Base-by-base conservation (phyloP, 352 stramenopile species). In the Globisporangium carolinianum region DNA sequence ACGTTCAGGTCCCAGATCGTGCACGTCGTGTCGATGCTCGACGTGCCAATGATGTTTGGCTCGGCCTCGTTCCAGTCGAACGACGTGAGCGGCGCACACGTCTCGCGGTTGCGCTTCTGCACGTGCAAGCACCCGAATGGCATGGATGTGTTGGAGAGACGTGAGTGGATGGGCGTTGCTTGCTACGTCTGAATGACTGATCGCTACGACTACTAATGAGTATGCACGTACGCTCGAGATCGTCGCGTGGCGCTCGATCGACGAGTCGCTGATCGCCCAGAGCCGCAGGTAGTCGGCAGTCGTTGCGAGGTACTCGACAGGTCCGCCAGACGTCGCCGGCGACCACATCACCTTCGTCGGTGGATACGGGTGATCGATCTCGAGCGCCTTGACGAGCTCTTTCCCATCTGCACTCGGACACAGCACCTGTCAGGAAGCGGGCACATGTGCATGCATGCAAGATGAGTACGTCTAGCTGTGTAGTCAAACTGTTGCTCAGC, bases 1-100 rank as follows among this genome's bases (percentile, higher is more conserved):
- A 97, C 92, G 45, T 93, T 94, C 47, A 99, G 73, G 65, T 99
- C 97, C 97, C 97, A 99, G 58, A 99, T 98, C 12, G 96, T 99
- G 76, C 96, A 99, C 5, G 96, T 99, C 9, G 92, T 99, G 59
- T 99, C 96, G 60, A 98, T 98, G 51, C 81, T 97, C 4, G 84
- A 97, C 7, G 97, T 99, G 15, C 95, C 95, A 36, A 99, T 89
- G 46, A 99, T 94, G 45, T 79, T 95, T 0, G 95, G 86, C 66
- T 99, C 97, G 17, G 86, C 67, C 52, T 98, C 92, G 73, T 98
- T 99, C 97, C 97, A 99, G 72, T 99, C 97, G 67, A 99, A 98
- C 15, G 89, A 98, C 38, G 97, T 99, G 14, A 99, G 73, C 4
- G 97, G 97, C 24, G 96, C 91, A 63, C 95, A 98, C 50, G 97